A percentile compares a stretch with the other conserved stretches of the same genome.
phyloP scores from a whole-genome alignment of 1,284 basidiomycete species.

The Rhodotorula glutinis region DNA sequence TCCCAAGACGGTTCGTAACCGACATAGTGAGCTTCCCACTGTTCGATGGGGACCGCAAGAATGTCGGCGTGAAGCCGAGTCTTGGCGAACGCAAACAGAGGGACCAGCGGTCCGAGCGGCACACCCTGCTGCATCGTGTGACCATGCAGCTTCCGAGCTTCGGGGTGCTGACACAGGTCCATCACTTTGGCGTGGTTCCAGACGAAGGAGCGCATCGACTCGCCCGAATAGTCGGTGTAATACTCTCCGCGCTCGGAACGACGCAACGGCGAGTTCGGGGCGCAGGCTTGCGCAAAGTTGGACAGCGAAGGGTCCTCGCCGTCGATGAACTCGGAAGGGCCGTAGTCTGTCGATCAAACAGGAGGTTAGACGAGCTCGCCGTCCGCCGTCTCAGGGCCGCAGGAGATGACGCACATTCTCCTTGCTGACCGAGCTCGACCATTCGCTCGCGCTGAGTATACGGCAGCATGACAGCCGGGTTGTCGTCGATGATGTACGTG shows the following conservation, averaged over 20 bases:
- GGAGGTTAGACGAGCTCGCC: background rate
- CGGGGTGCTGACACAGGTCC: conserved; percentile 46
- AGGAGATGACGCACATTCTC: conserved; percentile 48
- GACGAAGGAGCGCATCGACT: conserved; percentile 42
- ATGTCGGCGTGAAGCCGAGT: conserved; percentile 51
- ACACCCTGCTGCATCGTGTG: conserved; percentile 44
- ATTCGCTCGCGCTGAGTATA: conserved; percentile 49
- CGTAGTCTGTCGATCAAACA: conserved; percentile 27
- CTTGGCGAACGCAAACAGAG: conserved; percentile 46
- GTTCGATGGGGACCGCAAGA: conserved; percentile 53
- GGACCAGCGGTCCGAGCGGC: conserved; percentile 40
- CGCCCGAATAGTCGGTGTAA: conserved; percentile 35
- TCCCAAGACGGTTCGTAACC: conserved; percentile 52
- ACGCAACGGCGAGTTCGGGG: conserved; percentile 40
- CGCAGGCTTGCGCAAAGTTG: conserved; percentile 43
- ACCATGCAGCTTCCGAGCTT: conserved; percentile 44
- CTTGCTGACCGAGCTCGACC: conserved; percentile 49
- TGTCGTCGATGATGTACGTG: conserved; percentile 54
- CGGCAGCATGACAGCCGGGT: conserved; percentile 52
- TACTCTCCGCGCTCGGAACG: conserved; percentile 38
- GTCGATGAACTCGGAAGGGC: conserved; percentile 42
- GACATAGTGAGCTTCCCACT: conserved; percentile 47
- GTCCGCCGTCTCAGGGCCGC: too few relatives aligned
- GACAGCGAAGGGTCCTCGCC: conserved; percentile 36
- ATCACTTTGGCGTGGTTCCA: conserved; percentile 42